Percentiles rank a stretch among this genome's conserved stretches.
Evolutionary conservation across 2,329 filamentous ascomycete species (phyloP).

Genomic region (Talaromyces sp.): DNA sequence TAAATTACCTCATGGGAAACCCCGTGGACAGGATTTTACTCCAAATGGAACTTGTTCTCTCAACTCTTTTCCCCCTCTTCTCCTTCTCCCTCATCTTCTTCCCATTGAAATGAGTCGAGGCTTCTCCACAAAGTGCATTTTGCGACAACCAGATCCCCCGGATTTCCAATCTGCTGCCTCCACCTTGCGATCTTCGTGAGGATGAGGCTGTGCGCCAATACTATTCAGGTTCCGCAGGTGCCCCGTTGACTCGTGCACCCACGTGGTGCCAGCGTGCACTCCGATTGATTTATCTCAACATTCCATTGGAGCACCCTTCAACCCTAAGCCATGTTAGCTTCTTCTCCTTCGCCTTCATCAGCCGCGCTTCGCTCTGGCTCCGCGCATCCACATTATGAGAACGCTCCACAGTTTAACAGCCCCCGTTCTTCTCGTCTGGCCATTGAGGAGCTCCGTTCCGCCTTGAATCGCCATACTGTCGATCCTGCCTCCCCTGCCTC

Average conservation of each 20-base stretch:
- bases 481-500: conserved; percentile 35
- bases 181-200: conserved; percentile 19
- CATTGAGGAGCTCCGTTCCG: conserved; percentile 46
- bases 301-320: conserved; percentile 13
- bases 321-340: conserved; percentile 39
- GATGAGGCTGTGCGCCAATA: conserved; percentile 35
- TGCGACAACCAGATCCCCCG: conserved; percentile 3
- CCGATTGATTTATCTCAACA: conserved; percentile 25
- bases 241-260: conserved; percentile 40
- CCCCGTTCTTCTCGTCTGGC: conserved; percentile 40
- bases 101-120: conserved; percentile 1
- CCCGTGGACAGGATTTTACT: conserved; percentile 14
- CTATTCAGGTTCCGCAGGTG: conserved; percentile 35
- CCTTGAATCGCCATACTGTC: conserved; percentile 43
- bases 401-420: conserved; percentile 35
- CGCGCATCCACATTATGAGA: conserved; percentile 35
- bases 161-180: conserved; percentile 8
- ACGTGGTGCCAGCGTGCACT: conserved; percentile 38
- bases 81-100: neutral
- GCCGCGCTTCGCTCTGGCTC: conserved; percentile 37
- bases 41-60: neutral
- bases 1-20: conserved; percentile 17
- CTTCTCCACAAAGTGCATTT: conserved; percentile 4
- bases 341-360: conserved; percentile 45
- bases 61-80: neutral